Percentiles rank a stretch among this genome's conserved stretches.
Evolutionary conservation across 2,329 filamentous ascomycete species (phyloP).

Genomic region (Myriosclerotinia scirpicola): DNA sequence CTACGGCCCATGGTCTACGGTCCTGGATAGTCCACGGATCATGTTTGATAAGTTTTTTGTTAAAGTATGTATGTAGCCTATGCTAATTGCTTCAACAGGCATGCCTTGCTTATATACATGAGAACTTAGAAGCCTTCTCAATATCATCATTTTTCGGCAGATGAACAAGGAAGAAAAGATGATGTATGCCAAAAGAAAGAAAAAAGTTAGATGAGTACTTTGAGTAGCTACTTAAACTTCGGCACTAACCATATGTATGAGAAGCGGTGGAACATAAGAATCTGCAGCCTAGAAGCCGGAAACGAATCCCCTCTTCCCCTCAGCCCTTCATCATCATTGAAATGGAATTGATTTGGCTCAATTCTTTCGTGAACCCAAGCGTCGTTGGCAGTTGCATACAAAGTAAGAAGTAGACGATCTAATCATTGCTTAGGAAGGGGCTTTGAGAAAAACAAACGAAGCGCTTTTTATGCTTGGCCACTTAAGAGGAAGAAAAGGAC

Average conservation of each 20-base stretch:
- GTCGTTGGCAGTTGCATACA: constrained; percentile 8
- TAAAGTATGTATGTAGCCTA: too few species aligned
- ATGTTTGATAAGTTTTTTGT: constrained; percentile 11
- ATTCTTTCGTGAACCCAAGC: constrained; percentile 4
- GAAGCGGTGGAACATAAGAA: constrained; percentile 16
- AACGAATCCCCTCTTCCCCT: constrained; percentile 8
- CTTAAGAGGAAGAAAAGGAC: neutral
- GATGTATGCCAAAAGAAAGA: neutral
- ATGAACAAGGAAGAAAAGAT: neutral
- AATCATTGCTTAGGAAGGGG: neutral
- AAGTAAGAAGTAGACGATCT: constrained; percentile 2
- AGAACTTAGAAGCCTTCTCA: neutral
- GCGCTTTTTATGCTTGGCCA: neutral
- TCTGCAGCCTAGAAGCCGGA: constrained; percentile 24
- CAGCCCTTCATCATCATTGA: constrained; percentile 2
- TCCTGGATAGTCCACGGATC: constrained; percentile 6
- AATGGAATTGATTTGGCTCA: neutral
- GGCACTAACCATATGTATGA: constrained; percentile 6
- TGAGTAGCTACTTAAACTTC: neutral
- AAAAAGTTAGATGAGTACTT: too few species aligned
- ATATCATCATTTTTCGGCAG: constrained; percentile 1
- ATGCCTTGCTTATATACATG: constrained; percentile 14
- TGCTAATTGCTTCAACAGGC: constrained; percentile 1
- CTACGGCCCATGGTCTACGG: too few species aligned
- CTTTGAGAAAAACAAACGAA: neutral